Conservation (phyloP, 176 grass and related monocot genomes). For the Areca catechu region DNA sequence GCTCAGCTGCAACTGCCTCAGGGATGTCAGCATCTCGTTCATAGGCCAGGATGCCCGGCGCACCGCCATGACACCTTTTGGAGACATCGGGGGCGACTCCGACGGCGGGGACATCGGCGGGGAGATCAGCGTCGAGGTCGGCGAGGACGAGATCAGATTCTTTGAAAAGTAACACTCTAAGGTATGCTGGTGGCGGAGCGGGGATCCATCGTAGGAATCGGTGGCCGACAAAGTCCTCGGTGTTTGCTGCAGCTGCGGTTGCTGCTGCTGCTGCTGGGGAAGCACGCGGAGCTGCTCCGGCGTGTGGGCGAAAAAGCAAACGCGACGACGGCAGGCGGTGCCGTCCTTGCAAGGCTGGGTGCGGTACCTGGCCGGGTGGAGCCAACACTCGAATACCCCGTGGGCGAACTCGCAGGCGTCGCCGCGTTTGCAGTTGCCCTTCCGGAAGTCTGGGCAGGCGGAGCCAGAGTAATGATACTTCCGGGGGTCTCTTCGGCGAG, state of each 20-base stretch:
- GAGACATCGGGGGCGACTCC: constrained; percentile 2
- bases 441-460: constrained; percentile 88
- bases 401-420: constrained; percentile 7
- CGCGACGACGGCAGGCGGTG: constrained; percentile 8
- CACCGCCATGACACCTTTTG: not conserved
- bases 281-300: constrained; percentile 7
- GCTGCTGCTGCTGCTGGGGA: not conserved
- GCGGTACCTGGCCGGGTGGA: constrained; percentile 7
- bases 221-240: not conserved
- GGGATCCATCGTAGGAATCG: constrained; percentile 73
- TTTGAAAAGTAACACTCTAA: constrained; percentile 49
- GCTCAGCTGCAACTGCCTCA: constrained; percentile 22
- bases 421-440: constrained; percentile 29
- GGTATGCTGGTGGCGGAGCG: constrained; percentile 45
- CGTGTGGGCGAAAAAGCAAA: constrained; percentile 10
- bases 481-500: constrained; percentile 69
- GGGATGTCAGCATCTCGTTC: constrained; percentile 4
- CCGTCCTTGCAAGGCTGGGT: constrained; percentile 14
- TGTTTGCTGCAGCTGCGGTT: not conserved
- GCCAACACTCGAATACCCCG: constrained; percentile 13
- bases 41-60: not conserved
- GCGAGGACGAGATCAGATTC: constrained; percentile 44
- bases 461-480: constrained; percentile 93
- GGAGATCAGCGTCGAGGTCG: constrained; percentile 58
- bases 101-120: constrained; percentile 28